Evolutionary conservation across 2,329 filamentous ascomycete species (phyloP), one percentile per base, ranked within the genome.

Genomic region (Penicillium brasilianum): DNA sequence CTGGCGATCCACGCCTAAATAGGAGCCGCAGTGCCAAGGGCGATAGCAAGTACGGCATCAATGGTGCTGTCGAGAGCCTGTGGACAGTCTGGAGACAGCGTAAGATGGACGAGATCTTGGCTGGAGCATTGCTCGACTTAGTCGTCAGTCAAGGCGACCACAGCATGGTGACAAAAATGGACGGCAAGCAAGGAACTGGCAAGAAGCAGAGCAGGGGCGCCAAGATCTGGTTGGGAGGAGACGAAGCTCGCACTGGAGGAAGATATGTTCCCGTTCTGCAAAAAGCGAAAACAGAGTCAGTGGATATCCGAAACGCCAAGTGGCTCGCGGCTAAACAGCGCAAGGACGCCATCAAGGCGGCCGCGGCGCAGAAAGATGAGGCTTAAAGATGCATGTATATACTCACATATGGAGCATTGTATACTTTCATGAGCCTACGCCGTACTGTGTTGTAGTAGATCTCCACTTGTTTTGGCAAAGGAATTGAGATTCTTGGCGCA

Each of bases 61-160:
- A 84, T 64, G 87, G 89, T 30, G 80, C 94, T 37, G 84, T 93
- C 66, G 89, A 92, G 66, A 85, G 88, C 60, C 75, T 96, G 51
- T 99, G 95, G 95, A 82, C 85, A 62, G 80, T 88, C 22, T 99
- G 95, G 94, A 86, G 91, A 61, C 86, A 88, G 72, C 83, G 86
- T 57, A 97, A 97, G 82, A 91, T 98, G 67, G 93, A 98, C 71
- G 95, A 98, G 82, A 81, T 96, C 55, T 82, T 99, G 58, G 88
- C 92, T 0, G 88, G 86, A 61, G 86, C 87, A 67, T 79, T 99
- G 54, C 81, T 98, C 61, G 86, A 91, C 70, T 77, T 89, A 52
- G 80, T 84, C 18, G 80, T 85, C 63, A 74, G 69, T 57, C 76
- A 80, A 60, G 77, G 74, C 18, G 73, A 77, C 61, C 72, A 73